These are phyloP conservation scores for Pseudogymnoascus sp. DNA, from an alignment of 2,329 filamentous ascomycete genomes.

Conservation along the genomic window DNA sequence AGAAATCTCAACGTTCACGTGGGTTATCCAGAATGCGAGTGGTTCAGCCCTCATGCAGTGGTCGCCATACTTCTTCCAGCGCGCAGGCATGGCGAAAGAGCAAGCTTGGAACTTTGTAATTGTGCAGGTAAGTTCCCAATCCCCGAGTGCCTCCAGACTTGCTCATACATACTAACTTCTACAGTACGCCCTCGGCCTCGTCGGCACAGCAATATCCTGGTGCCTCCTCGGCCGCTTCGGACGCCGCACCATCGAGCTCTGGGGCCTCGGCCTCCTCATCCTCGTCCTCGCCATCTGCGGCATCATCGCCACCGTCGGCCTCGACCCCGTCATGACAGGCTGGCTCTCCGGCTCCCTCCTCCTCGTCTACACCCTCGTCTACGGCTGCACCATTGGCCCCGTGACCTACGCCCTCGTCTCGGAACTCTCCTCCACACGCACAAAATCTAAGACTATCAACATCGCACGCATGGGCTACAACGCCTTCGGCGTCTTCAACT, in stretches of 20 bases:
- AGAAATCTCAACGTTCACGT: slow-evolving; percentile 46
- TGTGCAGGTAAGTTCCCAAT: slow-evolving; percentile 24
- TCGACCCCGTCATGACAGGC: slow-evolving; percentile 30
- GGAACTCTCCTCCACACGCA: slow-evolving; percentile 2
- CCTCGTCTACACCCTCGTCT: slow-evolving; percentile 31
- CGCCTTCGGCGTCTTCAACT: slow-evolving; percentile 21
- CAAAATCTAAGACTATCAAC: slow-evolving; percentile 22
- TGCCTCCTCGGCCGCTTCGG: slow-evolving; percentile 37
- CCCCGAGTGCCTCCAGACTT: not conserved
- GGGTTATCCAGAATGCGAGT: slow-evolving; percentile 52
- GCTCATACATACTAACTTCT: not conserved
- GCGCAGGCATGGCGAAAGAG: slow-evolving; percentile 40
- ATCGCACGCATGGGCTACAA: slow-evolving; percentile 28
- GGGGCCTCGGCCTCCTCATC: slow-evolving; percentile 59
- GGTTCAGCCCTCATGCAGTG: slow-evolving; percentile 55
- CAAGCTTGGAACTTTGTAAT: slow-evolving; percentile 46
- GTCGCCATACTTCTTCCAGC: slow-evolving; percentile 49
- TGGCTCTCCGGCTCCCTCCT: slow-evolving; percentile 35
- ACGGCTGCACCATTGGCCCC: slow-evolving; percentile 39
- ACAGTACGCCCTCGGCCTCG: slow-evolving; percentile 33
- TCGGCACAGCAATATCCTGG: slow-evolving; percentile 43
- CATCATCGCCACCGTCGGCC: slow-evolving; percentile 41
- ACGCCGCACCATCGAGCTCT: slow-evolving; percentile 41
- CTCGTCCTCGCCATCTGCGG: slow-evolving; percentile 71
- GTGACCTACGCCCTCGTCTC: slow-evolving; percentile 26